Conservation (phyloP, 1,284 basidiomycete species). For the Tetrapyrgos nigripes region DNA sequence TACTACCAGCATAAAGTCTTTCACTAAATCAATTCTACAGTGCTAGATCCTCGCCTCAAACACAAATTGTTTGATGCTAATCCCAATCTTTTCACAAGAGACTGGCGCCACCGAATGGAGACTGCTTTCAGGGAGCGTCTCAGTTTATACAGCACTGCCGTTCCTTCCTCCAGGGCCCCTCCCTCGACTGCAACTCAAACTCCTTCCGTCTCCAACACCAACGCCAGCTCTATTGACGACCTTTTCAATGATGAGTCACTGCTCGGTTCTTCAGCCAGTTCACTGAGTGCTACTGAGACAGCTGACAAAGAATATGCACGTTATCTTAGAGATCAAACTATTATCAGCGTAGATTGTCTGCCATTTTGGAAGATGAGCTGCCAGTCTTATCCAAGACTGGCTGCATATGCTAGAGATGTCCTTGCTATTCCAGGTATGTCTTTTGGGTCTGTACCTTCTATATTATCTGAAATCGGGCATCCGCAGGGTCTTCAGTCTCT, state of each 20-base stretch:
- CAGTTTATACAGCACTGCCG: background rate
- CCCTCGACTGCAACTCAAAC: background rate
- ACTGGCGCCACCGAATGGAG: background rate
- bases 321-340: background rate
- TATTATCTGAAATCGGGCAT: too few relatives aligned
- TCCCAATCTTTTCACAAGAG: background rate
- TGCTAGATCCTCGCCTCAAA: slow-evolving; percentile 3
- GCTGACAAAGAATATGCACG: background rate
- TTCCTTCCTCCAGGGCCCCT: background rate
- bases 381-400: background rate
- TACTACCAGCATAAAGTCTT: background rate
- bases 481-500: background rate
- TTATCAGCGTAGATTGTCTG: background rate
- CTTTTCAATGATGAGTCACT: background rate
- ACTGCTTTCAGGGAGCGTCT: background rate
- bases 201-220: background rate
- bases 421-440: slow-evolving; percentile 3
- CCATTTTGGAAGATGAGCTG: background rate
- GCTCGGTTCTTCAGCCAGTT: background rate
- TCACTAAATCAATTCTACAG: background rate
- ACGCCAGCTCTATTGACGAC: background rate
- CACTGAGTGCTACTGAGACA: background rate
- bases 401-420: slow-evolving; percentile 1
- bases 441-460: background rate
- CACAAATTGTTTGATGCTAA: background rate